Base-by-base conservation (phyloP, 345 rosid genomes). In the Erucastrum elatum region DNA sequence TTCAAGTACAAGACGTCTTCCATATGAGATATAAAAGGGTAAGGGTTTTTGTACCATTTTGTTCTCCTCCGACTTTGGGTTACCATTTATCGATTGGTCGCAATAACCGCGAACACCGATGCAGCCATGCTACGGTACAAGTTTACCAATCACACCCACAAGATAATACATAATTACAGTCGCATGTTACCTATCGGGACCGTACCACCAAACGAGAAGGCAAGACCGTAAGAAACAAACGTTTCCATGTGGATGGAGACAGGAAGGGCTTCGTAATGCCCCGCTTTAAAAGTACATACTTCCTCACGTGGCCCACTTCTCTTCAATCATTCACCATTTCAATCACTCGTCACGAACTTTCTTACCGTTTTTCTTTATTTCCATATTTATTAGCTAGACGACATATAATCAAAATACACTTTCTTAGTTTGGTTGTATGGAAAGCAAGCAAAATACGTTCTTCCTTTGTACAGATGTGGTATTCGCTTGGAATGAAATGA, bases 301-400 rank as follows among this genome's bases (percentile, higher is more conserved):
- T 73, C 77, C 74, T 46, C 56, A 33, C 46, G 70, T 79, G 78
- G 33, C 78, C 82, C 78, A 73, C 69, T 63, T 68, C 70, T 68
- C 70, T 61, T 74, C 79, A 74, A 80, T 80, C 64, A 74, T 59
- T 74, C 78, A 62, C 70, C 78, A 51, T 62, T 74, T 74, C 78
- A 73, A 79, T 79, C 75, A 79, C 68, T 79, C 78, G 68, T 79
- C 82, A 21, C 75, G 70, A 78, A 68, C 82, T 60, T 17, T 46
- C 27, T 68, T 74, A 29, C 70, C 15, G 0, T 35, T 0, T 49
- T n/a, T 67, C 59, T 61, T 33, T 61, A 46, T 68, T 62, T 61
- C 49, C 39, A 68, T 58, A 74, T 44, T 74, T 46, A 66, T 72
- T 60, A 67, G 56, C 82, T 66, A 72, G 35, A 33, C 33, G 77